Evolutionary conservation across 192 early-diverging fungal species (phyloP).

Genomic region (Paraglomus occultum): DNA sequence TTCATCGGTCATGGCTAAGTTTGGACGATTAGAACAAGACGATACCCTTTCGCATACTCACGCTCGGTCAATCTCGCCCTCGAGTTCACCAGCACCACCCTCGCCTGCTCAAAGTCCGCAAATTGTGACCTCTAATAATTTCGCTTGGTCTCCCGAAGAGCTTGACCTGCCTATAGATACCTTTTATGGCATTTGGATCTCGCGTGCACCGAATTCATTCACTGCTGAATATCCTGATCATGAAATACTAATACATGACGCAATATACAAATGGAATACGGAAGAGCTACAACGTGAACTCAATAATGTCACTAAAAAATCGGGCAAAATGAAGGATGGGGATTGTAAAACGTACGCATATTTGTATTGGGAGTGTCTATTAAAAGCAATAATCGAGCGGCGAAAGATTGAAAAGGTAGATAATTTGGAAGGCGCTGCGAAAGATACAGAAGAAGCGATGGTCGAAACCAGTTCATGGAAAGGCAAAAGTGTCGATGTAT

Average conservation of each 20-base stretch:
- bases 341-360: slow-evolving; percentile 39
- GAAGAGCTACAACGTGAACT: slow-evolving; percentile 34
- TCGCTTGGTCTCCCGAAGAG: slow-evolving; percentile 26
- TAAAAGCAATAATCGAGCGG: slow-evolving; percentile 34
- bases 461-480: not conserved
- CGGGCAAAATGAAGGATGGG: slow-evolving; percentile 45
- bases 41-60: not conserved
- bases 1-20: slow-evolving; percentile 45
- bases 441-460: not conserved
- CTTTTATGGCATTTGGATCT: slow-evolving; percentile 39
- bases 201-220: slow-evolving; percentile 33
- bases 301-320: slow-evolving; percentile 34
- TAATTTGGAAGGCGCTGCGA: slow-evolving; percentile 32
- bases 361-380: slow-evolving; percentile 39
- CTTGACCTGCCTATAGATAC: slow-evolving; percentile 20
- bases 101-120: too few species aligned
- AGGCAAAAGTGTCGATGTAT: not conserved
- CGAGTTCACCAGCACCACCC: not conserved
- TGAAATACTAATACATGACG: slow-evolving; percentile 36
- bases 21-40: slow-evolving; percentile 36
- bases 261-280: slow-evolving; percentile 36
- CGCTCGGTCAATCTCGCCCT: not conserved
- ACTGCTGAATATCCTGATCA: slow-evolving; percentile 36
- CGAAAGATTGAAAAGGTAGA: slow-evolving; percentile 3
- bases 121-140: not conserved